Evolutionary conservation across 768 basidiomycete genomes (phyloP), one percentile per base, ranked within the genome.

Genomic region (Mycena leptocephala): DNA sequence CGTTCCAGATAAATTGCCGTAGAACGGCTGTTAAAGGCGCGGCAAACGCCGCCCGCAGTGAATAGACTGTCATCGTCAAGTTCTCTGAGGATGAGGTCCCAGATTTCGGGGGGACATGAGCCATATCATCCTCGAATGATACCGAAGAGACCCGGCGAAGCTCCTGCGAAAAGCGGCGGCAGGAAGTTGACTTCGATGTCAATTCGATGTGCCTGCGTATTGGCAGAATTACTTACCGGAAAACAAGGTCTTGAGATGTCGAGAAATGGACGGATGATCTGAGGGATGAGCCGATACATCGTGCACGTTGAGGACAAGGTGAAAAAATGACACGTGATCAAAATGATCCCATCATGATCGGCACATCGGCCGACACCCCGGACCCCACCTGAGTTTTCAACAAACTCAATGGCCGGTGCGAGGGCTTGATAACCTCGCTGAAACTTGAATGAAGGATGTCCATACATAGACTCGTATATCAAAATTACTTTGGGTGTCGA

Each of bases 11-110:
- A 67, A 37, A 67, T 67, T 53, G 26, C 24, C 7, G 66, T 67
- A 53, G n/a, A 53, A 35, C 66, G 66, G 66, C 66, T 55, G 35
- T 67, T 67, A 26, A 67, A 67, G 10, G 66, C 66, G 66, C 51
- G 66, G 35, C 51, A 67, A 39, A 67, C 51, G 48, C 66, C 22
- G 30, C 66, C 51, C 66, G 66, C 66, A 67, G 48, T 55, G 35
- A 67, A 67, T 28, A 67, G 66, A 55, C 33, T 39, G 66, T 39
- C 22, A 13, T 67, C 35, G 51, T 30, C 48, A 20, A 67, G 48
- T 55, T 37, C 53, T 67, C 66, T 35, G 35, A 67, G 66, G 24
- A 67, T 55, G n/a, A 67, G 51, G 66, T 67, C 66, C 66, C 66
- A 67, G n/a, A 67, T 24, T 67, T 67, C 66, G 26, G 66, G 66